Base-by-base conservation (phyloP, 1,139 yeast genomes). In the Geotrichum siamense region DNA sequence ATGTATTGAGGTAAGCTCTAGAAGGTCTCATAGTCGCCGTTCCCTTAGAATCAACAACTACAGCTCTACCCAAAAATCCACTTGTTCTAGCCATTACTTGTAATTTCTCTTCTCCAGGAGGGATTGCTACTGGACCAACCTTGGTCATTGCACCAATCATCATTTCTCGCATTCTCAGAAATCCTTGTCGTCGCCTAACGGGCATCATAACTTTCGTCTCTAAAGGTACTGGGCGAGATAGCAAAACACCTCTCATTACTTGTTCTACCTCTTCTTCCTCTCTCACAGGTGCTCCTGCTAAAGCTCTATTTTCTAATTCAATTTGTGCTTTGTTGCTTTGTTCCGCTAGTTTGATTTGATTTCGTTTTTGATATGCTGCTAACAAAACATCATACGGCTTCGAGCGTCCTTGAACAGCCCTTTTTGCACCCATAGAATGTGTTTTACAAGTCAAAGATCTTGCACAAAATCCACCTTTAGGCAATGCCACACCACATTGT, bases 351-450 rank as follows among this genome's bases (percentile, higher is more conserved):
- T 84, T 86, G 41, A 94, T 93, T 64, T 89, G 96, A 61, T 87
- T 89, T 53, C 86, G 76, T 60, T 87, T 80, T 64, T 91, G 98
- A 61, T 91, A 91, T 38, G 86, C 91, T 35, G 91, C 91, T 45
- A 91, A 69, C 45, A 91, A 68, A 17, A 80, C 79, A 63, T 91
- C 98, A 63, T 87, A 91, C 0, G 96, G 91, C 9, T 91, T 87
- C 44, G 94, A 79, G 54, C 98, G 74, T 3, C 96, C 96, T 21
- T 79, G 79, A 16, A 89, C 97, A 1, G 95, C 89, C 56, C 96
- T 75, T 56, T 89, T 89, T 23, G 96, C 95, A 21, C 96, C 96
- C 95, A 91, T 89, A 0, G 96, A 85, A 64, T 91, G 98, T 1
- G 97, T 86, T 60, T 91, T 91, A 71, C 98, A 91, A 0, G 98